phyloP scores from a whole-genome alignment of 176 grass and related monocot species.

The Triticum aestivum region IWGSC_CS_RefSeq_v2.1 NC_057801.1:148585604-148586103 shows the following conservation, averaged over 20 bases:
- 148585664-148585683: not conserved
- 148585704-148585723: not conserved
- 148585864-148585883: not conserved
- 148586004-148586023: not conserved
- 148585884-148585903: constrained; percentile 2
- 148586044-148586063: constrained; percentile 13
- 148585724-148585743: not conserved
- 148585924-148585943: not conserved
- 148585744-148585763: constrained; percentile 8
- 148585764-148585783: not conserved
- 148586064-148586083: constrained; percentile 1
- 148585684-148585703: not conserved
- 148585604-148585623: not conserved
- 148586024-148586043: constrained; percentile 23
- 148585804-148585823: not conserved
- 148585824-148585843: not conserved
- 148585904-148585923: constrained; percentile 3
- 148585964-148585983: not conserved
- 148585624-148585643: not conserved
- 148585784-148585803: constrained; percentile 1
- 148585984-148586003: constrained; percentile 5
- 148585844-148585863: not conserved
- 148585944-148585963: constrained; percentile 11
- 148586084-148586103: constrained; percentile 11
- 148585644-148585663: constrained; percentile 1